These are phyloP conservation scores for Geotrichum ghanense DNA, from an alignment of 805 yeast genomes.

Conservation along the genomic window DNA sequence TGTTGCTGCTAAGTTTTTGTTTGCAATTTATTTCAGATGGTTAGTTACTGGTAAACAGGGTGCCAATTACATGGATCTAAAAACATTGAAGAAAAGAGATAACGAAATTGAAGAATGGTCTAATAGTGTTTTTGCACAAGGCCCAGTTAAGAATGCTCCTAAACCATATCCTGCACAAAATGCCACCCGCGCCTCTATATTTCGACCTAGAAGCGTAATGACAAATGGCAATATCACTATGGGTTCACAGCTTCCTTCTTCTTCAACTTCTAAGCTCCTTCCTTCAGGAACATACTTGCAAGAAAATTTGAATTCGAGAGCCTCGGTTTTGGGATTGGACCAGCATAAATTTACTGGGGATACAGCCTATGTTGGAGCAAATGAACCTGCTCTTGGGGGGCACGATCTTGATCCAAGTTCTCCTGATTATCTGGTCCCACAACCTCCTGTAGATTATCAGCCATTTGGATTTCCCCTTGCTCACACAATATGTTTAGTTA, in stretches of 20 bases:
- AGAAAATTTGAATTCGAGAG: neutral
- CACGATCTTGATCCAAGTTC: constrained; percentile 2
- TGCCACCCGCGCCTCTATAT: neutral
- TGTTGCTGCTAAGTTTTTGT: constrained; percentile 61
- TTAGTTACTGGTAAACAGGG: constrained; percentile 70
- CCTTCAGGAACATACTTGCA: constrained; percentile 9
- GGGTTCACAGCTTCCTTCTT: constrained; percentile 23
- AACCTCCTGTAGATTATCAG: constrained; percentile 84
- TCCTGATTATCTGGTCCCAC: constrained; percentile 67
- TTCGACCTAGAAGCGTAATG: constrained; percentile 7
- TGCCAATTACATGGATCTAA: constrained; percentile 49
- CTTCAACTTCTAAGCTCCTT: constrained; percentile 19
- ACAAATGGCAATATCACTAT: constrained; percentile 17
- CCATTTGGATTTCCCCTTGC: constrained; percentile 77
- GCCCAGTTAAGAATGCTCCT: constrained; percentile 13
- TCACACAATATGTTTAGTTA: constrained; percentile 65
- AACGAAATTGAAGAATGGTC: constrained; percentile 79
- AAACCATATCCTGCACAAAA: neutral
- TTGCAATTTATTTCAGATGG: constrained; percentile 91
- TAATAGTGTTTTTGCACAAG: constrained; percentile 38
- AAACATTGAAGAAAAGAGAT: constrained; percentile 48
- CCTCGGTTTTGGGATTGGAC: constrained; percentile 3
- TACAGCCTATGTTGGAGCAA: constrained; percentile 1
- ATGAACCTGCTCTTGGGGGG: neutral
- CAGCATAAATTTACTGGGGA: neutral